These are phyloP conservation scores for Leccinum incarnatum DNA, from an alignment of 768 basidiomycete genomes.

Conservation along the genomic window DNA sequence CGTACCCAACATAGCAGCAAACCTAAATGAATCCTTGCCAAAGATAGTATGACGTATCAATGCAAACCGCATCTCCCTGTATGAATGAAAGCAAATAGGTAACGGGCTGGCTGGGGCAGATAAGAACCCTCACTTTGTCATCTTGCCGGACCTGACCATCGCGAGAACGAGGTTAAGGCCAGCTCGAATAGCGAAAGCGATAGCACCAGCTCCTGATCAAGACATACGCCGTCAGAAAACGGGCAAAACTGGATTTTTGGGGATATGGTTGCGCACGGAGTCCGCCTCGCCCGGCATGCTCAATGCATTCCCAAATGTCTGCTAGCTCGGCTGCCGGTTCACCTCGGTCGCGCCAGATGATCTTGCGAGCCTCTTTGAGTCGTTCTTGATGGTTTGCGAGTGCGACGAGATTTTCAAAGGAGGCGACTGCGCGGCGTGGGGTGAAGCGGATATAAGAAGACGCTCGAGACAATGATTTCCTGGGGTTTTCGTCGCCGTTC, in stretches of 20 bases:
- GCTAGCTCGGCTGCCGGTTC: slow-evolving; percentile 69
- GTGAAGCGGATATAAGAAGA: slow-evolving; percentile 48
- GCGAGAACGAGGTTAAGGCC: no score
- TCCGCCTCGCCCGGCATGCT: slow-evolving; percentile 70
- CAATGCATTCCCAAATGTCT: slow-evolving; percentile 61
- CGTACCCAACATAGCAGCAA: no score
- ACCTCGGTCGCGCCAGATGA: slow-evolving; percentile 80
- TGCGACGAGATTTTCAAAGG: slow-evolving; percentile 82
- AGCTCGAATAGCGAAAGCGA: no score
- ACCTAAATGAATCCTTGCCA: no score
- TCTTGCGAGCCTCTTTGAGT: slow-evolving; percentile 67
- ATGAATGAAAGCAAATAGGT: no score
- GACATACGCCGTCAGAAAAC: not conserved
- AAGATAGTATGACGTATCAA: no score
- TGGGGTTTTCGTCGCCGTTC: not conserved
- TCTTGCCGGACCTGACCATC: no score
- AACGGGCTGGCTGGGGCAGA: no score
- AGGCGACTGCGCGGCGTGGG: slow-evolving; percentile 59
- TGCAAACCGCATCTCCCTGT: no score
- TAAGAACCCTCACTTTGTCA: no score
- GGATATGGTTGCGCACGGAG: slow-evolving; percentile 51
- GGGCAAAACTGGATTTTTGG: not conserved
- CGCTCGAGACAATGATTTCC: slow-evolving; percentile 14
- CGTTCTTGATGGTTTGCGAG: slow-evolving; percentile 82
- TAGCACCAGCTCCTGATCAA: no score